Percentiles rank a stretch among this genome's conserved stretches.
phyloP scores from a whole-genome alignment of 331 rosid species.

The Cucumis variabilis region DNA sequence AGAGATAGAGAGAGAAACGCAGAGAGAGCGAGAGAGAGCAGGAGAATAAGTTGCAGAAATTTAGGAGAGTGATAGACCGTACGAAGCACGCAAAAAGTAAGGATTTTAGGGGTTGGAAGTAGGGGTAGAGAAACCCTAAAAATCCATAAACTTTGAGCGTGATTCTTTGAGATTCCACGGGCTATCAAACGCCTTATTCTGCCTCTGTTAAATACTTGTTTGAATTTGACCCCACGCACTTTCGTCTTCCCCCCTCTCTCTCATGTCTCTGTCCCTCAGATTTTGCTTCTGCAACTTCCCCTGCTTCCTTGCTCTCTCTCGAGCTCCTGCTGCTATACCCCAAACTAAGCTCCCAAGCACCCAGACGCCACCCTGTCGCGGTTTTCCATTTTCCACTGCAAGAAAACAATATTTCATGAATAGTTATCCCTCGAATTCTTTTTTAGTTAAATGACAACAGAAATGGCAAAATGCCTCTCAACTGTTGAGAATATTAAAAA shows the following conservation, averaged over 20 bases:
- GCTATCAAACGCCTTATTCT: constrained; percentile 61
- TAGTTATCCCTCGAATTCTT: neutral
- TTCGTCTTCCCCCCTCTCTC: constrained; percentile 34
- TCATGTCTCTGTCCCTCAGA: constrained; percentile 30
- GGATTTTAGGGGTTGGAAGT: constrained; percentile 21
- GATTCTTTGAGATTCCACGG: constrained; percentile 69
- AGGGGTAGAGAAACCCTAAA: constrained; percentile 36
- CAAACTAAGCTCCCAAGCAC: constrained; percentile 6
- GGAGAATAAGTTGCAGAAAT: constrained; percentile 39
- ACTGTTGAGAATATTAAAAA: too few relatives aligned
- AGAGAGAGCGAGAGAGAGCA: constrained; percentile 27
- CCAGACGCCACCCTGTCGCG: neutral
- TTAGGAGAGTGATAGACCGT: constrained; percentile 58
- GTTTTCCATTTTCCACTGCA: neutral
- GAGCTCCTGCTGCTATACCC: neutral
- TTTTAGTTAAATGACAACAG: too few relatives aligned
- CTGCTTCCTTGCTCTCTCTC: constrained; percentile 5
- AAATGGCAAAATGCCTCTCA: too few relatives aligned
- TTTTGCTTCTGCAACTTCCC: constrained; percentile 31
- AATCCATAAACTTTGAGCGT: constrained; percentile 45
- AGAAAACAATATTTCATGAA: neutral
- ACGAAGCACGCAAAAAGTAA: constrained; percentile 49
- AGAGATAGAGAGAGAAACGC: neutral
- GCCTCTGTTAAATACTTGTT: constrained; percentile 32
- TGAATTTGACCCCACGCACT: constrained; percentile 35